Evolutionary conservation across 495 filamentous ascomycete genomes (phyloP).

Genomic region (Penicillium mononematosum): DNA sequence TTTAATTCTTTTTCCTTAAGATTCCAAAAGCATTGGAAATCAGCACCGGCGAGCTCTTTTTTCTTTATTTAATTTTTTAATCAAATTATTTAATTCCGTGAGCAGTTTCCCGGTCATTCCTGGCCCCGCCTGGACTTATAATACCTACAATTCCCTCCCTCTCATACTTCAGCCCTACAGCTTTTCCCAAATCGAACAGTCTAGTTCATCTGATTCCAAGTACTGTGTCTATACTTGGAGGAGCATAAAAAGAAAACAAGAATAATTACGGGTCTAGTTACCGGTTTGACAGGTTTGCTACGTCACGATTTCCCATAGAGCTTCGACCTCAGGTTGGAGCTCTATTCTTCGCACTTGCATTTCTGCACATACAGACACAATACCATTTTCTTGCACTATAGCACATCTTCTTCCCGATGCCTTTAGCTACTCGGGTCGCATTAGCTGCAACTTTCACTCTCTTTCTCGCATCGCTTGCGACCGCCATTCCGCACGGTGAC

Average conservation of each 20-base stretch:
- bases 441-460: slow-evolving; percentile 25
- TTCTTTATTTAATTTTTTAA: slow-evolving; percentile 6
- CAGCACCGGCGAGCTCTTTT: slow-evolving; percentile 14
- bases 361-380: neutral
- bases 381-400: neutral
- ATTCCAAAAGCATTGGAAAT: slow-evolving; percentile 27
- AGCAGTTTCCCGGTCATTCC: slow-evolving; percentile 9
- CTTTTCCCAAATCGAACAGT: neutral
- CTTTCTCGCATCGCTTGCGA: slow-evolving; percentile 34
- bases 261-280: slow-evolving; percentile 1
- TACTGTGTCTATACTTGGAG: neutral
- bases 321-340: slow-evolving; percentile 20
- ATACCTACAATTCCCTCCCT: slow-evolving; percentile 10
- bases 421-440: slow-evolving; percentile 28
- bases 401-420: slow-evolving; percentile 13
- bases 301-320: slow-evolving; percentile 33
- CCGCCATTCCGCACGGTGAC: slow-evolving; percentile 39
- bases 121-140: slow-evolving; percentile 16
- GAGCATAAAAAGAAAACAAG: slow-evolving; percentile 2
- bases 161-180: slow-evolving; percentile 31
- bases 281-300: slow-evolving; percentile 21
- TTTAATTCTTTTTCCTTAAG: neutral
- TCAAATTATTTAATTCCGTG: neutral
- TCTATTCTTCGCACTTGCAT: slow-evolving; percentile 8
- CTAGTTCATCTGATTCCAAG: neutral